Conservation (phyloP, 352 stramenopile genomes). For the Phytophthora brassicae region DNA sequence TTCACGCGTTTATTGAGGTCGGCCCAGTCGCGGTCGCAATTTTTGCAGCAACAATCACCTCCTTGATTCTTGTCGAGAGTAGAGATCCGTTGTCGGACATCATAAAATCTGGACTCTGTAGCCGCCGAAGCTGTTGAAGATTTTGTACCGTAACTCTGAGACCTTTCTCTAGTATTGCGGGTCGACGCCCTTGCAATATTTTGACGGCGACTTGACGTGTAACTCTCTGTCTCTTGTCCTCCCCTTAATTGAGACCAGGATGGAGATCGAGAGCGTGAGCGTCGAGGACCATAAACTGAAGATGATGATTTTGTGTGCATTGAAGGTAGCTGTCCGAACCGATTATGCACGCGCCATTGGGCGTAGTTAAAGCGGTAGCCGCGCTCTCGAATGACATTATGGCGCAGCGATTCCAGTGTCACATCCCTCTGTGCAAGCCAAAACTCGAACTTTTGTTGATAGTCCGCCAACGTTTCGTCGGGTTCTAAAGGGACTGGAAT, state of each 20-base stretch:
- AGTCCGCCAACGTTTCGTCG: slow-evolving; percentile 15
- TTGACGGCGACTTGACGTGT: not conserved
- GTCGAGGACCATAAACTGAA: not conserved
- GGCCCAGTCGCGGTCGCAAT: slow-evolving; percentile 22
- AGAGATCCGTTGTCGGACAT: not conserved
- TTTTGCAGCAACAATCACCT: not conserved
- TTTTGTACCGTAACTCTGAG: not conserved
- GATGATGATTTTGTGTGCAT: too few relatives aligned
- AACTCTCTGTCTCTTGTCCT: not conserved
- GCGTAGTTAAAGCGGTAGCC: slow-evolving; percentile 21
- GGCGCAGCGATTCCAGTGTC: slow-evolving; percentile 10
- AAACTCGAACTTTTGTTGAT: slow-evolving; percentile 34
- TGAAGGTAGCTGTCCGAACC: not conserved
- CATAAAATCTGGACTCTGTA: not conserved
- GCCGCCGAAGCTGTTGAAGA: not conserved
- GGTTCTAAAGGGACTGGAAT: slow-evolving; percentile 20
- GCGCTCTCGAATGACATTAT: slow-evolving; percentile 15
- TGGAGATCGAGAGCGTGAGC: slow-evolving; percentile 1
- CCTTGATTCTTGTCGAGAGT: not conserved
- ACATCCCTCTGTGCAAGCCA: slow-evolving; percentile 25
- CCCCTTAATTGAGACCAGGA: not conserved
- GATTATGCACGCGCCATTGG: slow-evolving; percentile 19
- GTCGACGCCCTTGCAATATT: not conserved
- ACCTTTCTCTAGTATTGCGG: not conserved
- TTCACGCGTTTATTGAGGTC: slow-evolving; percentile 16